Conservation (phyloP, 2,329 filamentous ascomycete genomes). For the Scedosporium aurantiacum region DNA sequence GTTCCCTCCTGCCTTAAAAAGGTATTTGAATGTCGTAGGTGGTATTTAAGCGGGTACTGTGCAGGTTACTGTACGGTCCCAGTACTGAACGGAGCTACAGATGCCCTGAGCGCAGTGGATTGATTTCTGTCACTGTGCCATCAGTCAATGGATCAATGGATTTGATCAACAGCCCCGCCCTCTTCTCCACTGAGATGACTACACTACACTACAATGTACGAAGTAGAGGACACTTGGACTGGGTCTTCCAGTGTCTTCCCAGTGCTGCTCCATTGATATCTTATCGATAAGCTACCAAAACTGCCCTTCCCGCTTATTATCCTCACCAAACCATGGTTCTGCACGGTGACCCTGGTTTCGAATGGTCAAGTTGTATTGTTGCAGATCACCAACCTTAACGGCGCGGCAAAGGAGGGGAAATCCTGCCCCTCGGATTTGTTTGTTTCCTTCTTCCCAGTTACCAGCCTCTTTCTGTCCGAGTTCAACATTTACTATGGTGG, state of each 20-base stretch:
- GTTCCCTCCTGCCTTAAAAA: neutral
- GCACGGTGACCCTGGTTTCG: neutral
- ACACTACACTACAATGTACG: no score
- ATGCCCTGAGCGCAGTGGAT: neutral
- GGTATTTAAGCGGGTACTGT: neutral
- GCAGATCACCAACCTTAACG: neutral
- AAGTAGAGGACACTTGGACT: no score
- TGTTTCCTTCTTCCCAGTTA: neutral
- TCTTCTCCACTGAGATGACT: no score
- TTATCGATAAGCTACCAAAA: neutral
- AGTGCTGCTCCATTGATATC: no score
- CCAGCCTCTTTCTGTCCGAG: neutral
- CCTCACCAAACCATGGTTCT: neutral
- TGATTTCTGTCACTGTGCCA: neutral
- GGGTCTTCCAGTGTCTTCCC: no score
- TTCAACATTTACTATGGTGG: neutral
- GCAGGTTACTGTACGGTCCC: neutral
- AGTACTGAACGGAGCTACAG: neutral
- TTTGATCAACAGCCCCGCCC: neutral
- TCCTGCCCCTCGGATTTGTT: neutral
- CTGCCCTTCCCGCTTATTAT: neutral
- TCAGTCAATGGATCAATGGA: neutral
- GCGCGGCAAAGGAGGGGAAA: neutral
- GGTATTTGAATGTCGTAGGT: neutral
- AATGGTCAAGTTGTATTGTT: neutral